Evolutionary conservation across 805 yeast genomes (phyloP).

Genomic region (Cyberlindnera suaveolens): DNA sequence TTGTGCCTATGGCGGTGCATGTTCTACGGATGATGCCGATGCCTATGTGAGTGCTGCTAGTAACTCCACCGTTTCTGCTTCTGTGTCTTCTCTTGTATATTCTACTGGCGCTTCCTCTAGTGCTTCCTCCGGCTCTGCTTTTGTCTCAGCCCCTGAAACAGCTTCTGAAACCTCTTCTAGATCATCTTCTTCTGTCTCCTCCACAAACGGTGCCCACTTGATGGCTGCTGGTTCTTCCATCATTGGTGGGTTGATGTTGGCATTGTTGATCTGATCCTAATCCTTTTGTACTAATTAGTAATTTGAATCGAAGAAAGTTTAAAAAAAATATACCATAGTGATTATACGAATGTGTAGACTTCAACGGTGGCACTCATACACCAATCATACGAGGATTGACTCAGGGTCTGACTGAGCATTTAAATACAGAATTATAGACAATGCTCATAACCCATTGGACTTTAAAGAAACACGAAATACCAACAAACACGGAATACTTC

Average conservation of each 20-base stretch:
- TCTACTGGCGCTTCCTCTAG: conserved; percentile 1
- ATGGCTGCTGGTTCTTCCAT: conserved; percentile 11
- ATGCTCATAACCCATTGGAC: no score
- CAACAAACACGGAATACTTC: background rate
- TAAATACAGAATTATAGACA: no score
- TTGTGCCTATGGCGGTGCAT: background rate
- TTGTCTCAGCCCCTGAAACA: conserved; percentile 11
- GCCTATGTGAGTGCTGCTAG: conserved; percentile 8
- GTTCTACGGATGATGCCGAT: conserved; percentile 3
- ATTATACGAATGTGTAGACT: no score
- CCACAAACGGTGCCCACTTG: conserved; percentile 11
- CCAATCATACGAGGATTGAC: no score
- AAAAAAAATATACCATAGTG: background rate
- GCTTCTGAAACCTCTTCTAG: conserved; percentile 6
- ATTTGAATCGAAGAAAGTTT: background rate
- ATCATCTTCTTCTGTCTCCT: conserved; percentile 7
- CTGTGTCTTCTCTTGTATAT: conserved; percentile 4
- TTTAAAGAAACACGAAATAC: background rate
- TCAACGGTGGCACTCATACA: no score
- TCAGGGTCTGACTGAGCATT: no score
- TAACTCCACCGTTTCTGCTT: conserved; percentile 3
- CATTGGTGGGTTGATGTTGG: conserved; percentile 11
- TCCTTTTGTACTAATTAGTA: no score
- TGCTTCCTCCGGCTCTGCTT: conserved; percentile 6
- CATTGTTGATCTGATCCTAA: conserved; percentile 6